Percentiles rank a stretch among this genome's conserved stretches.
phyloP scores from a whole-genome alignment of 345 rosid species.

The Dovyalis caffra region DNA sequence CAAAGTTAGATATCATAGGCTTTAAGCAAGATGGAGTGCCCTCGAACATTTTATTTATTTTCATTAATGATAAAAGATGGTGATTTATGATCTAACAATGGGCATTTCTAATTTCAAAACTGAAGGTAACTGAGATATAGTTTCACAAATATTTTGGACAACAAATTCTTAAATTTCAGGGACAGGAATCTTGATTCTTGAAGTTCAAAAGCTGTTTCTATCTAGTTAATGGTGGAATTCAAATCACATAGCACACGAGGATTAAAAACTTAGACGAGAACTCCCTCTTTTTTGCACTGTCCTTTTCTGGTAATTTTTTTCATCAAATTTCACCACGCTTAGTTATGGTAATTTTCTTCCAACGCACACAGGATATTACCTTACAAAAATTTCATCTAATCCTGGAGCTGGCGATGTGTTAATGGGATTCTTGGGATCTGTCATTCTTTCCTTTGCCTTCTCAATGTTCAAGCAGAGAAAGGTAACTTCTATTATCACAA shows the following conservation, averaged over 20 bases:
- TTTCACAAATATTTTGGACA: no score
- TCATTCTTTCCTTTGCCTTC: constrained; percentile 89
- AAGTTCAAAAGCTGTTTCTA: not conserved
- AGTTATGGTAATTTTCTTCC: constrained; percentile 3
- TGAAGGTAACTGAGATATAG: not conserved
- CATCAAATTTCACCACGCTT: not conserved
- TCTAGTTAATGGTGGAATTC: not conserved
- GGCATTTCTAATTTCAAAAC: not conserved
- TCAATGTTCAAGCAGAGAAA: constrained; percentile 97
- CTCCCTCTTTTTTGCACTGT: not conserved
- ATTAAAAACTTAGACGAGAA: not conserved
- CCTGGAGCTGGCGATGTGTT: constrained; percentile 96
- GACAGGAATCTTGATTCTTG: not conserved
- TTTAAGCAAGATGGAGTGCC: no score
- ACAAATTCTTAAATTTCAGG: not conserved
- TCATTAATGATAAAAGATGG: not conserved
- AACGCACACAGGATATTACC: constrained; percentile 63
- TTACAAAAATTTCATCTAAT: constrained; percentile 70
- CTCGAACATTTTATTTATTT: not conserved
- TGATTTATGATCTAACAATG: not conserved
- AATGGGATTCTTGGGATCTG: constrained; percentile 95
- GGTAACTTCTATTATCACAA: constrained; percentile 34
- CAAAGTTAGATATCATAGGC: no score
- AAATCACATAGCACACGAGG: not conserved
- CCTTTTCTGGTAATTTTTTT: not conserved